These are phyloP conservation scores for Grammothele lineata DNA, from an alignment of 768 basidiomycete species.

Conservation along the genomic window DNA sequence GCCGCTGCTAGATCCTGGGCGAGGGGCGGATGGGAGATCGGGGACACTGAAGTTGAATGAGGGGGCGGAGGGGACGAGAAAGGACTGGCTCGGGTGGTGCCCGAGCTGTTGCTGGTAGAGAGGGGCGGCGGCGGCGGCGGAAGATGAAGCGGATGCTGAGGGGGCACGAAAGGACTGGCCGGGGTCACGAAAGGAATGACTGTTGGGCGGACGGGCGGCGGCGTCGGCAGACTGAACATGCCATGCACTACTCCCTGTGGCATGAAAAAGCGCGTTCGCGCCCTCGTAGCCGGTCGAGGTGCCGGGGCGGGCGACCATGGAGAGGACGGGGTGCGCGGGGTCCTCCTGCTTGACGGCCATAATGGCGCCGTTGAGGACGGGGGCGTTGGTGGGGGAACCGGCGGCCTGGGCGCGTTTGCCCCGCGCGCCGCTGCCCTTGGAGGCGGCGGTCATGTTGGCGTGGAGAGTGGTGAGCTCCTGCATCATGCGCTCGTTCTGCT, in stretches of 20 bases:
- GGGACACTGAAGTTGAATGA: constrained; percentile 44
- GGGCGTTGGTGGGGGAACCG: constrained; percentile 14
- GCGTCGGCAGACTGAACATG: constrained; percentile 36
- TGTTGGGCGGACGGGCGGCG: constrained; percentile 34
- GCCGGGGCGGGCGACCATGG: constrained; percentile 58
- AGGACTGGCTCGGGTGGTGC: constrained; percentile 52
- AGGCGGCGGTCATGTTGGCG: constrained; percentile 66
- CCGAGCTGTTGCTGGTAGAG: constrained; percentile 27
- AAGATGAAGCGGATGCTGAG: constrained; percentile 32
- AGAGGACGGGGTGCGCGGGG: constrained; percentile 24
- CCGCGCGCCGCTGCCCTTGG: constrained; percentile 35
- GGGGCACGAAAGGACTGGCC: constrained; percentile 80
- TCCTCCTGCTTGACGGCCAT: constrained; percentile 42
- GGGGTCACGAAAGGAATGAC: constrained; percentile 76
- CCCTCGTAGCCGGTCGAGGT: constrained; percentile 73
- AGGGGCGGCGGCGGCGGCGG: constrained; percentile 32
- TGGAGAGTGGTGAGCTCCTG: constrained; percentile 81
- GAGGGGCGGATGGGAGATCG: constrained; percentile 33
- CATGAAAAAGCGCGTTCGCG: constrained; percentile 26
- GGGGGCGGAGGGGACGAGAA: constrained; percentile 54
- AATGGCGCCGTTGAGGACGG: constrained; percentile 16
- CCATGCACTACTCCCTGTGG: constrained; percentile 28
- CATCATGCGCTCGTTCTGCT: constrained; percentile 89
- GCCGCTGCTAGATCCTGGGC: constrained; percentile 45
- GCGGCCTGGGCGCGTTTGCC: constrained; percentile 33